Conservation (phyloP, 228 moss, liverwort and hornwort species). For the Sphagnum magellanicum region DNA sequence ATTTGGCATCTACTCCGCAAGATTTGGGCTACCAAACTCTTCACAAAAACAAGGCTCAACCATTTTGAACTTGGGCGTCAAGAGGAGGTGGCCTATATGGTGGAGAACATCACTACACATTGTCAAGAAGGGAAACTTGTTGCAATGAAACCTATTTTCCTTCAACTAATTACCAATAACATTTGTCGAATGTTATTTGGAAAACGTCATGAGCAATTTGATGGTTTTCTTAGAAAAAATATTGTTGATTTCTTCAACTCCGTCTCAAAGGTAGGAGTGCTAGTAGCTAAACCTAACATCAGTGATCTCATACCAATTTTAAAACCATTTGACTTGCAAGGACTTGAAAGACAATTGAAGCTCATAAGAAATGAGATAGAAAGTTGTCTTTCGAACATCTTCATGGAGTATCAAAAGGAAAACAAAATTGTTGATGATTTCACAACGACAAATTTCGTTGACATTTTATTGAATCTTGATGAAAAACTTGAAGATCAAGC, state of each 20-base stretch:
- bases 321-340: constrained; percentile 37
- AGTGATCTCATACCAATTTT: constrained; percentile 32
- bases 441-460: no score
- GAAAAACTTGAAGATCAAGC: no score
- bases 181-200: constrained; percentile 33
- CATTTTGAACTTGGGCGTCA: constrained; percentile 8
- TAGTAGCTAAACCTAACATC: constrained; percentile 32
- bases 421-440: no score
- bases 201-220: constrained; percentile 31
- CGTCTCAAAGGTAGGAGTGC: constrained; percentile 22
- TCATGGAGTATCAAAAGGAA: no score
- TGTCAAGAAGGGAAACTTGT: constrained; percentile 11
- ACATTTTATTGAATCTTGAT: no score
- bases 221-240: constrained; percentile 13
- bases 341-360: constrained; percentile 25
- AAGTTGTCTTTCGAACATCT: no score
- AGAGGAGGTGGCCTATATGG: constrained; percentile 20
- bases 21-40: neutral
- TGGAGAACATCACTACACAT: constrained; percentile 6
- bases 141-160: constrained; percentile 19
- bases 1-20: neutral
- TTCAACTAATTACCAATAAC: constrained; percentile 30
- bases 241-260: constrained; percentile 14
- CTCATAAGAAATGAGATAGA: neutral
- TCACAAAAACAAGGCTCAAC: neutral